phyloP scores from a whole-genome alignment of 2,329 filamentous ascomycete genomes.

The Macroventuria anomochaeta region DNA sequence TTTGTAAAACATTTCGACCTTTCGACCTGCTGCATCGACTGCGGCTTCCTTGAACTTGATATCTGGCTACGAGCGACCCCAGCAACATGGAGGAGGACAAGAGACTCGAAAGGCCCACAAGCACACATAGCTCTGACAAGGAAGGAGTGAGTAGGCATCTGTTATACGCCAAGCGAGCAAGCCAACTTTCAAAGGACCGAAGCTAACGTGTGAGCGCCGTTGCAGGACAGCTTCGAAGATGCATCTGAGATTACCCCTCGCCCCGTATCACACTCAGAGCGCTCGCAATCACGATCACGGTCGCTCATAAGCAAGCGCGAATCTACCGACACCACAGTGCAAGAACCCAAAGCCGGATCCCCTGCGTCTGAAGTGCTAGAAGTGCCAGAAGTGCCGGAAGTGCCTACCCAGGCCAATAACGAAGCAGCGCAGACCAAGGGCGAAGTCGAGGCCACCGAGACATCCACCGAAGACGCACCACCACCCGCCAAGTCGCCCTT shows the following conservation, averaged over 20 bases:
- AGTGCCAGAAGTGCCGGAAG: conserved; percentile 18
- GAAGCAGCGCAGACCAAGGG: conserved; percentile 20
- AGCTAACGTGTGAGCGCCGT: conserved; percentile 22
- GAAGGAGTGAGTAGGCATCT: conserved; percentile 31
- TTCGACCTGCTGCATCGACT: conserved; percentile 3
- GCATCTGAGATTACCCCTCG: conserved; percentile 65
- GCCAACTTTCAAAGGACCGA: not conserved
- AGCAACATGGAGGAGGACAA: conserved; percentile 19
- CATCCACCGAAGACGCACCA: conserved; percentile 26
- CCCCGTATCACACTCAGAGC: conserved; percentile 51
- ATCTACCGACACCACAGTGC: conserved; percentile 25
- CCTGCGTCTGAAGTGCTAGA: conserved; percentile 12
- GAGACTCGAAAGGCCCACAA: conserved; percentile 34
- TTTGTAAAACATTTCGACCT: conserved; percentile 1
- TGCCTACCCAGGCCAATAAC: conserved; percentile 17
- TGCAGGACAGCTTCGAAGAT: conserved; percentile 82
- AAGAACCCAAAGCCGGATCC: conserved; percentile 6
- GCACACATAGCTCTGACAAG: conserved; percentile 42
- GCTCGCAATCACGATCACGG: conserved; percentile 51
- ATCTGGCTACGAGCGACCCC: conserved; percentile 7
- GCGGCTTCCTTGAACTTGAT: conserved; percentile 2
- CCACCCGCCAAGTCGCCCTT: conserved; percentile 58
- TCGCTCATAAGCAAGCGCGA: conserved; percentile 58
- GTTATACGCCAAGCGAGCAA: not conserved
- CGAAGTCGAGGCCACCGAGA: conserved; percentile 23